Conservation (phyloP, 805 yeast species). For the Citeromyces matritensis region DNA sequence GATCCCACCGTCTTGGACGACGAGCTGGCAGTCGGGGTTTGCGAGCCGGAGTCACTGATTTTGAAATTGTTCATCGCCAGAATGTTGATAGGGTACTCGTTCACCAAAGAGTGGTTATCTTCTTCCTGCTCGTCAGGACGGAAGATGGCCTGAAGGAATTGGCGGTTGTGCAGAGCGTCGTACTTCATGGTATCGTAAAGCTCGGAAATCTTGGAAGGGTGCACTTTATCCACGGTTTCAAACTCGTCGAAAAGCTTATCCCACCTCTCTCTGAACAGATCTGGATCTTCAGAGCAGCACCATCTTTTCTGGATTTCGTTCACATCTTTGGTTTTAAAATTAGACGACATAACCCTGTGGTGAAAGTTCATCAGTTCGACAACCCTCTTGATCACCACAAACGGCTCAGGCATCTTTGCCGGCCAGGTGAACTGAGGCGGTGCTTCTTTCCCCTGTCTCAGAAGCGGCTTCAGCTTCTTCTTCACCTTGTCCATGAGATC, state of each 20-base stretch:
- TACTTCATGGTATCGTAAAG: conserved; percentile 96
- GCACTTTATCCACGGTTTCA: conserved; percentile 85
- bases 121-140: conserved; percentile 35
- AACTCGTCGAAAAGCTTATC: conserved; percentile 90
- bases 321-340: conserved; percentile 55
- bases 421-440: conserved; percentile 99
- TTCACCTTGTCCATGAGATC: conserved; percentile 96
- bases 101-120: conserved; percentile 40
- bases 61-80: conserved; percentile 67
- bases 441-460: conserved; percentile 92
- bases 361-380: conserved; percentile 94
- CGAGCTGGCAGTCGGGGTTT: conserved; percentile 4
- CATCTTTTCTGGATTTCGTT: conserved; percentile 59
- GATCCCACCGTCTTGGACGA: conserved; percentile 37
- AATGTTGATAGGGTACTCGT: conserved; percentile 60
- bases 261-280: conserved; percentile 89
- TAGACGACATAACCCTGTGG: conserved; percentile 66
- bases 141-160: conserved; percentile 73
- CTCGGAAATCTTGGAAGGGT: conserved; percentile 94
- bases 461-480: conserved; percentile 84
- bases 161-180: conserved; percentile 92
- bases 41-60: conserved; percentile 25
- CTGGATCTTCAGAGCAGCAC: conserved; percentile 97
- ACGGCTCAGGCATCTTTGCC: conserved; percentile 94
- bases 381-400: conserved; percentile 82